phyloP scores from a whole-genome alignment of 768 basidiomycete genomes.

The Nidularia sp. region DNA sequence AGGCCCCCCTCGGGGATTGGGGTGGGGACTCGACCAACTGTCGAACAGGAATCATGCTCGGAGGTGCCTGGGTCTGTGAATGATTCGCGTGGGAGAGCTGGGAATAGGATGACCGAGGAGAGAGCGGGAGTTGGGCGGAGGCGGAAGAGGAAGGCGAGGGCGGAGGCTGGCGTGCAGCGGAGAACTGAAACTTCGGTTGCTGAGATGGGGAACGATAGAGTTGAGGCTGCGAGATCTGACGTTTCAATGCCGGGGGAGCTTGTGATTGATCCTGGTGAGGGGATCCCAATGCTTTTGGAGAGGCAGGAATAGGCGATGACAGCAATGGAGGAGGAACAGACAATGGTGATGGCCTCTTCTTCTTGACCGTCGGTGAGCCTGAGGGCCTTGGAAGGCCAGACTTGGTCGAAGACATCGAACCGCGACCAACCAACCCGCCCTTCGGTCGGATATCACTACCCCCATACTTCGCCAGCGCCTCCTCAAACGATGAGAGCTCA shows the following conservation, averaged over 20 bases:
- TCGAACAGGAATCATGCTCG: slow-evolving; percentile 12
- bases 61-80: slow-evolving; percentile 3
- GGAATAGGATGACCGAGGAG: slow-evolving; percentile 13
- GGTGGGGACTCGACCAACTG: slow-evolving; percentile 4
- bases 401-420: slow-evolving; percentile 4
- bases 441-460: slow-evolving; percentile 17
- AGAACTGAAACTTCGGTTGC: slow-evolving; percentile 6
- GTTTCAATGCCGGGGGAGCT: not conserved
- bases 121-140: slow-evolving; percentile 1
- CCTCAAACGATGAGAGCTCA: slow-evolving; percentile 40
- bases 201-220: slow-evolving; percentile 4
- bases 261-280: slow-evolving; percentile 1
- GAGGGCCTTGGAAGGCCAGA: slow-evolving; percentile 8
- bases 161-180: not conserved
- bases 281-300: slow-evolving; percentile 4
- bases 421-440: slow-evolving; percentile 2
- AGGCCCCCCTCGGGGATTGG: slow-evolving; percentile 1
- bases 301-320: slow-evolving; percentile 11
- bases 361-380: slow-evolving; percentile 8
- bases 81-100: slow-evolving; percentile 8
- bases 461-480: slow-evolving; percentile 37
- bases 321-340: slow-evolving; percentile 16
- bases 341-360: slow-evolving; percentile 25
- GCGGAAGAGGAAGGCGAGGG: slow-evolving; percentile 5
- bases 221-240: slow-evolving; percentile 7